phyloP scores from a whole-genome alignment of 768 basidiomycete species.

The Tulasnella sp. region DNA sequence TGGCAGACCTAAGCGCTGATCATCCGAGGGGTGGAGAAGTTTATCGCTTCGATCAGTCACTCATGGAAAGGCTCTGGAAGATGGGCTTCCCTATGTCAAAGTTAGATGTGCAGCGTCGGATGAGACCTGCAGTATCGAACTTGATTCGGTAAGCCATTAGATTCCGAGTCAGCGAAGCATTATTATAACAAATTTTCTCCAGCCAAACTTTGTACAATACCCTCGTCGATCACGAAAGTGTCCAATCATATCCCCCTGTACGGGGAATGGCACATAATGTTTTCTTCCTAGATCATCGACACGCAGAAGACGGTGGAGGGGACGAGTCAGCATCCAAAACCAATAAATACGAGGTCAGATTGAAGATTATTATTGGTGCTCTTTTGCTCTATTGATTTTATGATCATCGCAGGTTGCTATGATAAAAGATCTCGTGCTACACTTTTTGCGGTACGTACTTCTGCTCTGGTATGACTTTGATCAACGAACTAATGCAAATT shows the following conservation, averaged over 20 bases:
- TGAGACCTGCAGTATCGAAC: constrained; percentile 56
- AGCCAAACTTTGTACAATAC: constrained; percentile 49
- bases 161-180: not conserved
- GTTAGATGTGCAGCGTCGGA: constrained; percentile 59
- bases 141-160: constrained; percentile 37
- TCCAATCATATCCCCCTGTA: constrained; percentile 40
- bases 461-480: too few species aligned
- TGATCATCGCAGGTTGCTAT: constrained; percentile 27
- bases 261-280: constrained; percentile 49
- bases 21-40: constrained; percentile 39
- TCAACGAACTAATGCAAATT: too few species aligned
- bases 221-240: constrained; percentile 43
- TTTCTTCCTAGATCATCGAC: constrained; percentile 51
- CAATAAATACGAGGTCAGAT: constrained; percentile 50
- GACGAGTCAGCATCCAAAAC: constrained; percentile 55
- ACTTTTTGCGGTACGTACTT: constrained; percentile 32
- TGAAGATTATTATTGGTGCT: not conserved
- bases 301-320: constrained; percentile 49
- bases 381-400: not conserved
- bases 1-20: constrained; percentile 27
- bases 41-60: constrained; percentile 55
- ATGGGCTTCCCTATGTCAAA: constrained; percentile 50
- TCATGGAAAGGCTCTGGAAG: constrained; percentile 58
- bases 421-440: constrained; percentile 41
- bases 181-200: constrained; percentile 32